Percentiles rank a stretch among this genome's conserved stretches.
phyloP scores from a whole-genome alignment of 306 rosid genomes.

The Herpetospermum pedunculosum region DNA sequence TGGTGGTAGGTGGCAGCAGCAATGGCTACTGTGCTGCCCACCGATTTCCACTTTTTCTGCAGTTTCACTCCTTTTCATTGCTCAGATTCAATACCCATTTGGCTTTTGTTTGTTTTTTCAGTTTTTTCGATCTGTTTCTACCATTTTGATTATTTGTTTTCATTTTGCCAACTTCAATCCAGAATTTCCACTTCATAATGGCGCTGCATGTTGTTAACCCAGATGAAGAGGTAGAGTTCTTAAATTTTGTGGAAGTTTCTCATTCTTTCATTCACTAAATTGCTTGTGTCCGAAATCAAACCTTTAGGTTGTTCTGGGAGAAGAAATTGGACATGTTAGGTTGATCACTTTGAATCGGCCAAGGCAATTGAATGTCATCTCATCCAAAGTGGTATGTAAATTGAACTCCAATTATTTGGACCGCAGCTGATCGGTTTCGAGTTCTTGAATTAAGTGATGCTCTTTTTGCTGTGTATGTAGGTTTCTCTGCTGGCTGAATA shows the following conservation, averaged over 20 bases:
- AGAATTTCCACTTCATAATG: conserved; percentile 21
- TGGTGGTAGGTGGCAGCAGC: neutral
- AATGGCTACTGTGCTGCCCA: neutral
- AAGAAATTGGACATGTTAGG: conserved; percentile 63
- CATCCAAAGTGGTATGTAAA: conserved; percentile 44
- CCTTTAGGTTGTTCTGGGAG: conserved; percentile 65
- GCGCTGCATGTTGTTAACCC: conserved; percentile 27
- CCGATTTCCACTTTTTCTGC: neutral
- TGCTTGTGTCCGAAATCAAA: conserved; percentile 11
- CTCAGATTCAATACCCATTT: neutral
- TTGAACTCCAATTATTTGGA: neutral
- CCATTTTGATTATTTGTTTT: neutral
- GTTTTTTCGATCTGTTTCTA: neutral
- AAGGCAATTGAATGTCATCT: conserved; percentile 73
- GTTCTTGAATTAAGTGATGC: neutral
- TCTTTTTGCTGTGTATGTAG: conserved; percentile 20
- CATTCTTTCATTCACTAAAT: neutral
- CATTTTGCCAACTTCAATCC: neutral
- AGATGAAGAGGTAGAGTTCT: conserved; percentile 34
- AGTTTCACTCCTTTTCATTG: neutral
- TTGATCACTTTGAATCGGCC: conserved; percentile 73
- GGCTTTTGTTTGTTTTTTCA: neutral
- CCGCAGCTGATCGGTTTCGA: neutral
- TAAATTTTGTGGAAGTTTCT: neutral
- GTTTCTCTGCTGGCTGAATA: conserved; percentile 60